Evolutionary conservation across 257 asterid genomes (phyloP), one percentile per base, ranked within the genome.

Genomic region (Voacanga thouarsii): DNA sequence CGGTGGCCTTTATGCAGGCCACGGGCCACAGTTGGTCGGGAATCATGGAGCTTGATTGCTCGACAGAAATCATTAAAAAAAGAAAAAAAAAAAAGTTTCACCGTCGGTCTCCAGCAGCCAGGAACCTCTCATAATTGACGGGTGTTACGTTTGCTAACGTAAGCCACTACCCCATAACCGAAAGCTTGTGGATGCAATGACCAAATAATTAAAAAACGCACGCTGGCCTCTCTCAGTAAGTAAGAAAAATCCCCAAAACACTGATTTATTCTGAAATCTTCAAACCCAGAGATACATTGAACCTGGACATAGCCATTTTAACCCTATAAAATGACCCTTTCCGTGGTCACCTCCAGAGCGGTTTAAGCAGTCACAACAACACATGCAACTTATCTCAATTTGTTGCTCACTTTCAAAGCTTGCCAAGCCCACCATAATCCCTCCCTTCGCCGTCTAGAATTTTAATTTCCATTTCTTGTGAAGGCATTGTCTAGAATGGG

Each of bases 201-300:
- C 61, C 24, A 55, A 55, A 55, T 55, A 55, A 55, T 18, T 55
- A 21, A 44, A 1, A 6, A 44, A 6, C 49, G 5, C 49, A 5
- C 5, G 8, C 60, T 0, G 37, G 37, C 37, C 37, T 33, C 2
- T 33, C 2, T 33, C 37, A 33, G 2, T 33, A 1, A 33, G 37
- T 33, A 33, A 33, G 37, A 33, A 33, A 33, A 33, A 33, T 33
- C 2, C 37, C 37, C 37, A 33, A 33, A 33, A 33, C 37, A 33
- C 37, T 33, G 37, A 33, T 33, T 33, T 33, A 33, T 33, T 33
- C 37, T 33, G 37, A 33, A 33, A 33, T 33, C 37, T 33, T 2
- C 8, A 41, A 6, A 37, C 9, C 43, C 51, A 11, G 7, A 87
- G 90, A 79, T 92, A 84, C 97, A 88, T 89, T 92, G 96, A 89